Percentiles rank a stretch among this genome's conserved stretches.
These are phyloP conservation scores for Syncephalastrum sp. DNA, from an alignment of 371 early-diverging fungal species.

Conservation along the genomic window DNA sequence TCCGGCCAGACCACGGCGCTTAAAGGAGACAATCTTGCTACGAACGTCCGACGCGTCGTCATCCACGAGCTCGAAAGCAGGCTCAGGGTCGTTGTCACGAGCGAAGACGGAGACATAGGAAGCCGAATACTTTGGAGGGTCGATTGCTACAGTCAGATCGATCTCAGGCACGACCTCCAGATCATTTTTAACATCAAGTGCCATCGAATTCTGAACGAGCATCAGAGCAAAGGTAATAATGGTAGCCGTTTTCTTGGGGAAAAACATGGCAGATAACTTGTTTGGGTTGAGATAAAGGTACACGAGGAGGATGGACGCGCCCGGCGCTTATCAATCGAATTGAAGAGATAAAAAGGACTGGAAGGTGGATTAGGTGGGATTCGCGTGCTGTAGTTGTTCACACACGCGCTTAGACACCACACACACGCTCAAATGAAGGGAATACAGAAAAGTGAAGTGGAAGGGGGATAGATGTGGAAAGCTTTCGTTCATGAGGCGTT, in stretches of 20 bases:
- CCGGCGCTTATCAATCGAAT: conserved; percentile 1
- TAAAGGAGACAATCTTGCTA: conserved; percentile 14
- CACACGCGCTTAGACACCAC: too few species aligned
- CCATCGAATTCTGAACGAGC: too few species aligned
- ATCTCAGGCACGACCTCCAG: conserved; percentile 13
- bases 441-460: neutral
- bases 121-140: conserved; percentile 4
- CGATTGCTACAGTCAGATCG: neutral
- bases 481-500: neutral
- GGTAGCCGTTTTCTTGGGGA: neutral
- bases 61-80: conserved; percentile 26
- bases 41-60: conserved; percentile 2
- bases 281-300: conserved; percentile 4
- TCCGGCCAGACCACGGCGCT: conserved; percentile 11
- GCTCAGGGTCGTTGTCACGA: conserved; percentile 27
- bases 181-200: neutral
- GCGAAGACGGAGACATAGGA: conserved; percentile 28
- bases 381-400: too few species aligned
- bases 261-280: too few species aligned
- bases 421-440: neutral
- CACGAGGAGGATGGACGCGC: conserved; percentile 4
- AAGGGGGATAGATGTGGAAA: neutral
- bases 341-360: conserved; percentile 1
- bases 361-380: neutral
- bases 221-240: conserved; percentile 1